Evolutionary conservation across 257 asterid genomes (phyloP), one percentile per base, ranked within the genome.

Genomic region (Schizonepeta tenuifolia): DNA sequence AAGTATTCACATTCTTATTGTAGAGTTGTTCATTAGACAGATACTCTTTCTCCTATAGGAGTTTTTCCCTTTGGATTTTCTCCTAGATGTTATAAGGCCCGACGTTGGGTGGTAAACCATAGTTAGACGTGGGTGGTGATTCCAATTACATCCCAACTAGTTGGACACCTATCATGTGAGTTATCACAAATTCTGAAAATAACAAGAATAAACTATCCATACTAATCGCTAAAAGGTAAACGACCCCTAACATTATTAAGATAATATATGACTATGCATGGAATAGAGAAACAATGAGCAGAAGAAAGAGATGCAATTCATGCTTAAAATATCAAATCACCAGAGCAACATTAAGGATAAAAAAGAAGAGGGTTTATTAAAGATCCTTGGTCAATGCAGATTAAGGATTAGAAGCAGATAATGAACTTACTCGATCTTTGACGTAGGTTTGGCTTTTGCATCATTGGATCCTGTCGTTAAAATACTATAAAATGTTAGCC

Each of bases 351-450:
- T 58, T 15, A 4, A 36, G 36, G 40, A 70, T 47, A 6, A 73
- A 40, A 75, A 65, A 22, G 60, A 26, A 47, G 65, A 33, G 60
- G 43, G 55, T 7, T 56, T 58, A 15, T 9, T n/a, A 44, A 38
- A 50, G 49, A 75, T 54, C 31, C 41, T 22, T 20, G 10, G 9
- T 58, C 21, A 55, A 59, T 49, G 36, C 40, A 33, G 36, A 5
- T 43, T 44, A 60, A n/a, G 35, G 12, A 38, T 17, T 58, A 4
- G 68, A 43, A 63, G 56, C 22, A 53, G 40, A 54, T 57, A 66
- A 38, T 15, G 71, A 55, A 83, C 96, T 84, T 88, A 88, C 98
- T 80, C 83, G 36, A 83, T 65, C 67, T 74, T 78, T 38, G 74
- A 31, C 69, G 33, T 44, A 13, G 55, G 67, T 58, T 70, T 74